Conservation (phyloP, 768 basidiomycete species). For the Tylopilus intermedius region DNA sequence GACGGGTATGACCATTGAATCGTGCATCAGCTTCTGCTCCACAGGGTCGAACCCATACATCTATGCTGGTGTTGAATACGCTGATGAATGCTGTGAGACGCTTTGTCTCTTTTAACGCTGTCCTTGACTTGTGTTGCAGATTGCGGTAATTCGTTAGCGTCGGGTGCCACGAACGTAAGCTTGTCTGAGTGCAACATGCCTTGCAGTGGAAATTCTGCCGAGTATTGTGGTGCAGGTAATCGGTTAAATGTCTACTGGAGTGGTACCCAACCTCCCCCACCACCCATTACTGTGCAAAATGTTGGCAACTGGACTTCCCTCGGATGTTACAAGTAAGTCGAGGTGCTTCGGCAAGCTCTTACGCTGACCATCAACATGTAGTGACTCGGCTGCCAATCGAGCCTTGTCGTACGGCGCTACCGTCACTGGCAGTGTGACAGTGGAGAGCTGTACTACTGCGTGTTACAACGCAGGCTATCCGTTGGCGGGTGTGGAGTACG, state of each 20-base stretch:
- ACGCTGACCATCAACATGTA: constrained; percentile 10
- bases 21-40: constrained; percentile 42
- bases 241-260: constrained; percentile 63
- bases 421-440: constrained; percentile 39
- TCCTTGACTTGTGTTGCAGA: constrained; percentile 35
- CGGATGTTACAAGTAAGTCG: constrained; percentile 68
- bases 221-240: constrained; percentile 58
- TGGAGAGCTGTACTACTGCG: constrained; percentile 45
- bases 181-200: constrained; percentile 54
- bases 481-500: constrained; percentile 43
- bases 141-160: constrained; percentile 54
- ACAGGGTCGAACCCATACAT: constrained; percentile 37
- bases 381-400: constrained; percentile 33
- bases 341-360: not conserved
- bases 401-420: constrained; percentile 28
- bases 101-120: not conserved
- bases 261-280: constrained; percentile 50
- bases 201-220: constrained; percentile 54
- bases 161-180: constrained; percentile 42
- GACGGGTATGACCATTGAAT: constrained; percentile 58
- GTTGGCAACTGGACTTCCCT: constrained; percentile 65
- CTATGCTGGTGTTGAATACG: constrained; percentile 70
- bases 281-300: constrained; percentile 47
- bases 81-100: constrained; percentile 55
- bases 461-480: constrained; percentile 40